These are phyloP conservation scores for Neltuma alba DNA, from an alignment of 306 rosid genomes.

Conservation along the genomic window DNA sequence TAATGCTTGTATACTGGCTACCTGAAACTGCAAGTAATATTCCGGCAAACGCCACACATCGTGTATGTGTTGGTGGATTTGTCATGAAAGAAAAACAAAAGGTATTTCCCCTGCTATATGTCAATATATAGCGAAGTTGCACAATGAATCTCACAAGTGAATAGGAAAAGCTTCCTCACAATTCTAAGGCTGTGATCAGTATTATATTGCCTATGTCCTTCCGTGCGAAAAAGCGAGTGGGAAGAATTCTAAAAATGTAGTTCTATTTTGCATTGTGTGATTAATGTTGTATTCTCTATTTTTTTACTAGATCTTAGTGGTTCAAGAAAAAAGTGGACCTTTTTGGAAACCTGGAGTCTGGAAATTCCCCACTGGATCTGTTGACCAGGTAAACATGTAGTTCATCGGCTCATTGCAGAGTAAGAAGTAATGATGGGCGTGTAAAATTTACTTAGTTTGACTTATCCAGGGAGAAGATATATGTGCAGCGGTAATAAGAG, in stretches of 20 bases:
- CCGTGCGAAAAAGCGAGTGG: slow-evolving; percentile 4
- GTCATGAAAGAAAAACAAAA: slow-evolving; percentile 64
- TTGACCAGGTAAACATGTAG: slow-evolving; percentile 58
- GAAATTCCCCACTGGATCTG: slow-evolving; percentile 85
- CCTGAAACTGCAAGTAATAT: slow-evolving; percentile 53
- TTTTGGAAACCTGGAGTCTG: slow-evolving; percentile 60
- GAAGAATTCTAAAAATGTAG: slow-evolving; percentile 12
- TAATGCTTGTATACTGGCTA: slow-evolving; percentile 82
- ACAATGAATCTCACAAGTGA: not conserved
- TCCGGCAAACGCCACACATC: slow-evolving; percentile 75
- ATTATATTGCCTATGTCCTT: not conserved
- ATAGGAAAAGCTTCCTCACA: slow-evolving; percentile 15
- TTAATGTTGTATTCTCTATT: not conserved
- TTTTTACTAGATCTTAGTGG: slow-evolving; percentile 61
- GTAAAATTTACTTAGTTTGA: slow-evolving; percentile 17
- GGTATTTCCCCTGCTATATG: slow-evolving; percentile 40
- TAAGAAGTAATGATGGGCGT: not conserved
- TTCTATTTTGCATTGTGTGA: not conserved
- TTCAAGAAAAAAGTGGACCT: slow-evolving; percentile 67
- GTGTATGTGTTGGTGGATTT: slow-evolving; percentile 76
- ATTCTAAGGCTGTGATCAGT: slow-evolving; percentile 1
- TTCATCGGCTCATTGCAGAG: not conserved
- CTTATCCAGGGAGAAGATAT: slow-evolving; percentile 74
- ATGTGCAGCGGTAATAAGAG: slow-evolving; percentile 67
- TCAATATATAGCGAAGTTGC: slow-evolving; percentile 7